Conservation (phyloP, 2,329 filamentous ascomycete species). For the Thermoascus crustaceus region DNA sequence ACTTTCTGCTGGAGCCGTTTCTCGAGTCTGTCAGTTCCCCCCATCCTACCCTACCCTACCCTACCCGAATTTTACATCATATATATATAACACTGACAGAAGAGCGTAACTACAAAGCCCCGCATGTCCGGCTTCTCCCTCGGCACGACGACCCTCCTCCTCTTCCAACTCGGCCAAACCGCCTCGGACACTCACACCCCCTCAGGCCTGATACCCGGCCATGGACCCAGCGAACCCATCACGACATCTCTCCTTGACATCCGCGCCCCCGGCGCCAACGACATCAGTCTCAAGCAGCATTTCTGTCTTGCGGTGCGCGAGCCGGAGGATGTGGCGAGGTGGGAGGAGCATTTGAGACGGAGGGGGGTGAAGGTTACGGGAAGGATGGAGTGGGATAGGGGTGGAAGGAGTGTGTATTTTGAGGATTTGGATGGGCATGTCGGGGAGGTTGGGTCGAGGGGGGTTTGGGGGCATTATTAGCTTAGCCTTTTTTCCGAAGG, state of each 20-base stretch:
- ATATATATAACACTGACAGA: slow-evolving; percentile 12
- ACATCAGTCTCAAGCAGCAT: slow-evolving; percentile 16
- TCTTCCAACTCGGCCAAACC: slow-evolving; percentile 14
- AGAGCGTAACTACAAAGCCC: slow-evolving; percentile 16
- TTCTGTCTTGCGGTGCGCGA: slow-evolving; percentile 20
- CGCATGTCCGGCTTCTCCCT: slow-evolving; percentile 19
- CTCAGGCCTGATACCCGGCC: slow-evolving; percentile 8
- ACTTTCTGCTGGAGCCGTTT: slow-evolving; percentile 15
- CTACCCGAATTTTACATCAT: background rate
- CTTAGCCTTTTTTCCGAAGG: too few species aligned
- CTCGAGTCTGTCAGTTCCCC: slow-evolving; percentile 8
- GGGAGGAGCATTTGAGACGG: slow-evolving; percentile 18
- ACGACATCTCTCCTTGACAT: background rate
- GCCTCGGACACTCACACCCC: slow-evolving; percentile 5
- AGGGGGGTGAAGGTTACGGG: slow-evolving; percentile 15
- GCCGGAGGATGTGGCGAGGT: slow-evolving; percentile 16
- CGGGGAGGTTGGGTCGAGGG: slow-evolving; percentile 21
- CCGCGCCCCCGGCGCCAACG: background rate
- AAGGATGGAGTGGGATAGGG: slow-evolving; percentile 19
- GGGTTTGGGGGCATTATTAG: slow-evolving; percentile 24
- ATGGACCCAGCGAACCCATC: slow-evolving; percentile 8
- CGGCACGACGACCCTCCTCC: slow-evolving; percentile 22
- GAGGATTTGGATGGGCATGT: slow-evolving; percentile 23
- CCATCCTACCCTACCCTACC: background rate
- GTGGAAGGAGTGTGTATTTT: slow-evolving; percentile 24